Conservation (phyloP, 179 eudicot genomes). For the Vitellaria paradoxa region DNA sequence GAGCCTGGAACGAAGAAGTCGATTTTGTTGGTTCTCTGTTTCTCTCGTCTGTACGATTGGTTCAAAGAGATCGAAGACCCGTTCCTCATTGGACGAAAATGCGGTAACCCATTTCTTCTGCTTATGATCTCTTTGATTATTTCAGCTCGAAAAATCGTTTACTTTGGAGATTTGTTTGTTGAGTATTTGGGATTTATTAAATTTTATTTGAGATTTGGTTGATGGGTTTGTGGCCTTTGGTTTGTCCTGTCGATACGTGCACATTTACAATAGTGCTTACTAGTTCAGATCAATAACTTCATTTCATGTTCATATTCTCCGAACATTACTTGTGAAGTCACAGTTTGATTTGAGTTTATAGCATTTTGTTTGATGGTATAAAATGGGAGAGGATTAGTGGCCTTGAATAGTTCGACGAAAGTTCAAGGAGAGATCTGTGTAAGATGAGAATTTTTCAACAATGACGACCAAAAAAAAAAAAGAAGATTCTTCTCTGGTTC, state of each 20-base stretch:
- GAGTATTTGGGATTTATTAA: not conserved
- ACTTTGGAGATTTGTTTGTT: not conserved
- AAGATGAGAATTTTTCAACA: not conserved
- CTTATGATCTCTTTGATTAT: not conserved
- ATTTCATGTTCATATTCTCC: not conserved
- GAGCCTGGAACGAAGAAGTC: not conserved
- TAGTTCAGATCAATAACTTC: slow-evolving; percentile 14
- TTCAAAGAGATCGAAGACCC: not conserved
- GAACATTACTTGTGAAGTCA: not conserved
- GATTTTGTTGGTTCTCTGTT: too few relatives aligned
- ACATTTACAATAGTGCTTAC: not conserved
- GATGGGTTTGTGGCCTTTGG: slow-evolving; percentile 1
- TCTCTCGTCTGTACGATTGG: not conserved
- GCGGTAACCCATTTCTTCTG: slow-evolving; percentile 3
- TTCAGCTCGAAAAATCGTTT: slow-evolving; percentile 5
- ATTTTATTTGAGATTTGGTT: not conserved
- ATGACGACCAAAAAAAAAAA: not conserved
- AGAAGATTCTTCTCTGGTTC: not conserved
- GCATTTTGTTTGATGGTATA: not conserved
- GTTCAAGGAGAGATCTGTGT: not conserved
- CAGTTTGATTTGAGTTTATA: not conserved
- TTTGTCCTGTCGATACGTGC: not conserved
- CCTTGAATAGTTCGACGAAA: not conserved
- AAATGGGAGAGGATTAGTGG: not conserved
- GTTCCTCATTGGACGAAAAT: slow-evolving; percentile 6